phyloP scores from a whole-genome alignment of 1,284 basidiomycete species.

The Trichosporon asahii region DNA sequence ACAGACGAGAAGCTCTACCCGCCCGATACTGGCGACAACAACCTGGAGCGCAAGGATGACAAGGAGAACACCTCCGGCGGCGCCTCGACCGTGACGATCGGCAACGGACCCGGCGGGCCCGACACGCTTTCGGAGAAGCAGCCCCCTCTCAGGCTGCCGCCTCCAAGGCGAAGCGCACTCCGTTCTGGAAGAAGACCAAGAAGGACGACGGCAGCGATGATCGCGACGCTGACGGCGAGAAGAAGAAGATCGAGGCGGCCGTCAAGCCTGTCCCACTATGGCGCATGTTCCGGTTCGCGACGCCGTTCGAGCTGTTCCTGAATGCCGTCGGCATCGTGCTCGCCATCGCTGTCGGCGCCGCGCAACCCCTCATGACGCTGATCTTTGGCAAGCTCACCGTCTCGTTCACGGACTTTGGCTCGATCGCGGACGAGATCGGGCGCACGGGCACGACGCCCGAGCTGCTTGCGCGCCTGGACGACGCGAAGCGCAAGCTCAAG shows the following conservation, averaged over 20 bases:
- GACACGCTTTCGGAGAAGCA: background rate
- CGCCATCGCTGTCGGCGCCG: constrained; percentile 43
- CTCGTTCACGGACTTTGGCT: constrained; percentile 44
- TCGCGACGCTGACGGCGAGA: background rate
- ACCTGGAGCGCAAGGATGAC: too few relatives aligned
- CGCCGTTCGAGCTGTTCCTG: constrained; percentile 32
- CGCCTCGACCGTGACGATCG: background rate
- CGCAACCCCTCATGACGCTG: constrained; percentile 49
- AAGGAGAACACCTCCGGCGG: background rate
- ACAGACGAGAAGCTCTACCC: background rate
- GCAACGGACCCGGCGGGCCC: background rate
- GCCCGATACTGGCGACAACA: background rate
- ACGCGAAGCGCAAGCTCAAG: constrained; percentile 35
- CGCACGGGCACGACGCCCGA: constrained; percentile 12
- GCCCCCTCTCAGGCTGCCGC: background rate
- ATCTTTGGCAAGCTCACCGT: constrained; percentile 51
- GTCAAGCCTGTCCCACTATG: background rate
- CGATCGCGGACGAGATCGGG: constrained; percentile 16
- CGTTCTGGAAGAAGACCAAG: background rate
- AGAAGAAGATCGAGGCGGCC: background rate
- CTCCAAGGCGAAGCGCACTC: background rate
- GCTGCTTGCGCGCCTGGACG: constrained; percentile 10
- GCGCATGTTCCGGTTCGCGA: constrained; percentile 44
- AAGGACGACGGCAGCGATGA: background rate
- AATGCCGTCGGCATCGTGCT: constrained; percentile 45